Conservation (phyloP, 169 alveolate genomes). For the Plasmodium falciparum region DNA sequence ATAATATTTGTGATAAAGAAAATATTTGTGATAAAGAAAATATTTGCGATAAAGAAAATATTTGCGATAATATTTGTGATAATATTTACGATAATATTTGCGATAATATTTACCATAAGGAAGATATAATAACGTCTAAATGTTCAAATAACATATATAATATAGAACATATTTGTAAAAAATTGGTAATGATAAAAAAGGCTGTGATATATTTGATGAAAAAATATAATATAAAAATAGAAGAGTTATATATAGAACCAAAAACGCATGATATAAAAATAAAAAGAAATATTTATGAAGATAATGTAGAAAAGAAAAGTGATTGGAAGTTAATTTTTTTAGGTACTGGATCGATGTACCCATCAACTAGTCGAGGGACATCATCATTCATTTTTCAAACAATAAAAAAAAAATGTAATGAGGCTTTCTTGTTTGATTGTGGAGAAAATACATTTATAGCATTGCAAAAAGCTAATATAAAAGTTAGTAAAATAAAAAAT, state of each 20-base stretch:
- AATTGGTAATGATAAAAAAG: slow-evolving; percentile 20
- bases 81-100: not conserved
- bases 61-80: not conserved
- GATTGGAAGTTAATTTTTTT: slow-evolving; percentile 83
- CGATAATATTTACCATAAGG: not conserved
- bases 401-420: slow-evolving; percentile 52
- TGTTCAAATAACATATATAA: not conserved
- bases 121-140: not conserved
- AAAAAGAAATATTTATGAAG: slow-evolving; percentile 25
- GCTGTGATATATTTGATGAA: not conserved
- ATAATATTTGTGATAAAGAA: not conserved
- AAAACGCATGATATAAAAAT: slow-evolving; percentile 24
- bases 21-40: not conserved
- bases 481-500: slow-evolving; percentile 72
- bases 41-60: not conserved
- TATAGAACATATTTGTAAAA: not conserved
- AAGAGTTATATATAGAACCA: slow-evolving; percentile 22
- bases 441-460: slow-evolving; percentile 83
- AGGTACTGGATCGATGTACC: slow-evolving; percentile 85
- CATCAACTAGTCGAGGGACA: slow-evolving; percentile 82
- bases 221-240: not conserved
- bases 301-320: slow-evolving; percentile 31
- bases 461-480: slow-evolving; percentile 74
- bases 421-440: slow-evolving; percentile 85
- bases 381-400: slow-evolving; percentile 82